phyloP scores from a whole-genome alignment of 2,329 filamentous ascomycete species.

The Sarocladium oryzae region DNA sequence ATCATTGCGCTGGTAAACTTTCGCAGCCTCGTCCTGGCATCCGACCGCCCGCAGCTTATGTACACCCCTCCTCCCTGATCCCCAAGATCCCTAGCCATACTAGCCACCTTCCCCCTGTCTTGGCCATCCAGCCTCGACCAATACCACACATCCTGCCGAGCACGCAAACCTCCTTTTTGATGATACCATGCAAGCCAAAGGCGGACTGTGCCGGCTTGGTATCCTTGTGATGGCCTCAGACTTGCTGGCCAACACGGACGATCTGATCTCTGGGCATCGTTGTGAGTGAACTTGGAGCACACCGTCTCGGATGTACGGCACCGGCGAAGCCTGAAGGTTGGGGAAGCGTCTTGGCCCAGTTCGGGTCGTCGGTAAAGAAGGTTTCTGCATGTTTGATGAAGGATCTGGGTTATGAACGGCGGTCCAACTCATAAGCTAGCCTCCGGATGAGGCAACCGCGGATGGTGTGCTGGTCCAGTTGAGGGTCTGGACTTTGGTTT shows the following conservation, averaged over 20 bases:
- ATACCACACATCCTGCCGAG: background rate
- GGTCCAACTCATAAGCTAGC: too few relatives aligned
- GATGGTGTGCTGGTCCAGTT: too few relatives aligned
- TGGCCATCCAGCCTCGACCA: background rate
- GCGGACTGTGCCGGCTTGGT: constrained; percentile 7
- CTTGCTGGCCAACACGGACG: background rate
- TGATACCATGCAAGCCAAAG: constrained; percentile 3
- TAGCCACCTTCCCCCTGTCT: background rate
- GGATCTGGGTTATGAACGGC: too few relatives aligned
- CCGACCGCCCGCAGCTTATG: background rate
- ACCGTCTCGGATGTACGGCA: background rate
- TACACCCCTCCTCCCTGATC: background rate
- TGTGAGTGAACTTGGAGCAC: background rate
- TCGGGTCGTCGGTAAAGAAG: constrained; percentile 1
- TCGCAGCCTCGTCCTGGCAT: background rate
- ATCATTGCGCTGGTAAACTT: background rate
- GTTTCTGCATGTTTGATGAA: background rate
- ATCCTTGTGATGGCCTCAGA: background rate
- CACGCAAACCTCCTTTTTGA: constrained; percentile 1
- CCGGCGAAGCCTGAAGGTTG: background rate
- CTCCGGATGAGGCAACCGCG: too few relatives aligned
- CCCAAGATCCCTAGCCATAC: background rate
- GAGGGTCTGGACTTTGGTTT: too few relatives aligned
- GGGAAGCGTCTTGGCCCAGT: background rate
- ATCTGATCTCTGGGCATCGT: background rate